Conservation (phyloP, 371 early-diverging fungal genomes). For the Batkoa obscura region DNA sequence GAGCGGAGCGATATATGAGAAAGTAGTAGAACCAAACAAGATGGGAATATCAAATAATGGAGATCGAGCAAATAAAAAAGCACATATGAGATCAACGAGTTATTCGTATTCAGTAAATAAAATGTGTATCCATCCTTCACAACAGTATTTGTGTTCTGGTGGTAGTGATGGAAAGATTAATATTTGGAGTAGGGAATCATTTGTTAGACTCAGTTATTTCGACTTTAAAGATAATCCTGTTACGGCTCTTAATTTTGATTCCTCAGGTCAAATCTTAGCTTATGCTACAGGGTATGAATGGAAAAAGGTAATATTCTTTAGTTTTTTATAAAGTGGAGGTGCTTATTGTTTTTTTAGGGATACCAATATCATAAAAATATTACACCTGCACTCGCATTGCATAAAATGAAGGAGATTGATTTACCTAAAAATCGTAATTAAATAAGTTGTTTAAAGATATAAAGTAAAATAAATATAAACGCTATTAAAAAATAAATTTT, state of each 20-base stretch:
- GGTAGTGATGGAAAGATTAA: constrained; percentile 83
- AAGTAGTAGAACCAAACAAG: no score
- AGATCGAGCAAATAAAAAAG: no score
- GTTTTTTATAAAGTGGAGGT: neutral
- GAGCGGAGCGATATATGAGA: no score
- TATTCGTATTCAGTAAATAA: constrained; percentile 43
- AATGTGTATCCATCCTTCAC: constrained; percentile 65
- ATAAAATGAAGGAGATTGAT: no score
- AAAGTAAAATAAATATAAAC: no score
- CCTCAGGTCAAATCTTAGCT: constrained; percentile 76
- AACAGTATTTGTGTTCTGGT: constrained; percentile 79
- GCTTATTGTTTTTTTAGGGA: neutral
- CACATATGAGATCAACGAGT: constrained; percentile 63
- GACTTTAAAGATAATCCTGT: constrained; percentile 28
- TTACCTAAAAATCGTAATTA: no score
- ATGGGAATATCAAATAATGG: no score
- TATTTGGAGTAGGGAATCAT: constrained; percentile 91
- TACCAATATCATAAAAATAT: constrained; percentile 1
- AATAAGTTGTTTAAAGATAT: no score
- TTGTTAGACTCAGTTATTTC: constrained; percentile 33
- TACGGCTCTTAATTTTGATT: constrained; percentile 61
- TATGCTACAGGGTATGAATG: constrained; percentile 95
- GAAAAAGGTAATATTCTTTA: constrained; percentile 45
- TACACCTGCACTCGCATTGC: no score
- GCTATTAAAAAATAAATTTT: no score